Conservation (phyloP, 2,329 filamentous ascomycete species). For the Verticillium zaregamsianum region DNA sequence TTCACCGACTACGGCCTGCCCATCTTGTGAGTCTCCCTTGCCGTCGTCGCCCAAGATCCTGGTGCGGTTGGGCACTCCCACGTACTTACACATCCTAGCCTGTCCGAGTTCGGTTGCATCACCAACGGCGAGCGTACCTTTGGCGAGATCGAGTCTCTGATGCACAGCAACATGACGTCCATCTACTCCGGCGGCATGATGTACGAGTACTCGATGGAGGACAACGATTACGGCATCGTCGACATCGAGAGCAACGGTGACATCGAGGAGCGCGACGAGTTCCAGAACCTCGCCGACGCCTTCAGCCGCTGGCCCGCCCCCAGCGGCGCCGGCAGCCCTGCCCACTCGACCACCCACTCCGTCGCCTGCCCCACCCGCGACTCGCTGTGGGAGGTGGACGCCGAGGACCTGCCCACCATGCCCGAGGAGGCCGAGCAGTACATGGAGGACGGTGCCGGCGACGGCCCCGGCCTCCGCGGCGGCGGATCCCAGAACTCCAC, state of each 20-base stretch:
- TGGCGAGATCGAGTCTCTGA: conserved; percentile 73
- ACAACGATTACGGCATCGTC: conserved; percentile 77
- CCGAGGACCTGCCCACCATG: conserved; percentile 46
- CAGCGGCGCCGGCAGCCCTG: conserved; percentile 42
- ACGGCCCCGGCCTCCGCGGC: conserved; percentile 48
- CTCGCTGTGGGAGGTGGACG: conserved; percentile 46
- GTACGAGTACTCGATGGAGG: conserved; percentile 87
- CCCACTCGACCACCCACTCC: conserved; percentile 40
- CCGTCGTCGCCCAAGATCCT: conserved; percentile 9
- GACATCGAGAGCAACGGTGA: conserved; percentile 50
- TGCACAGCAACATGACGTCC: conserved; percentile 74
- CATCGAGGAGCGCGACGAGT: conserved; percentile 60
- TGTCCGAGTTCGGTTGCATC: conserved; percentile 92
- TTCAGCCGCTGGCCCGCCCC: conserved; percentile 46
- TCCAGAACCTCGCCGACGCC: conserved; percentile 46
- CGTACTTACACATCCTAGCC: conserved; percentile 29
- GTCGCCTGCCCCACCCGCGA: conserved; percentile 46
- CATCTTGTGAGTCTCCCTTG: conserved; percentile 58
- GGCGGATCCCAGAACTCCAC: conserved; percentile 49
- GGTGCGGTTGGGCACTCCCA: background rate
- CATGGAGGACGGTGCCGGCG: conserved; percentile 49
- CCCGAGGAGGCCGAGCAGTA: conserved; percentile 45
- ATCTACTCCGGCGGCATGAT: conserved; percentile 96
- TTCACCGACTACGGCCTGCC: conserved; percentile 84
- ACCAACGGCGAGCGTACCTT: conserved; percentile 74